Evolutionary conservation across 495 filamentous ascomycete species (phyloP).

Genomic region (Talaromyces trachyspermus): DNA sequence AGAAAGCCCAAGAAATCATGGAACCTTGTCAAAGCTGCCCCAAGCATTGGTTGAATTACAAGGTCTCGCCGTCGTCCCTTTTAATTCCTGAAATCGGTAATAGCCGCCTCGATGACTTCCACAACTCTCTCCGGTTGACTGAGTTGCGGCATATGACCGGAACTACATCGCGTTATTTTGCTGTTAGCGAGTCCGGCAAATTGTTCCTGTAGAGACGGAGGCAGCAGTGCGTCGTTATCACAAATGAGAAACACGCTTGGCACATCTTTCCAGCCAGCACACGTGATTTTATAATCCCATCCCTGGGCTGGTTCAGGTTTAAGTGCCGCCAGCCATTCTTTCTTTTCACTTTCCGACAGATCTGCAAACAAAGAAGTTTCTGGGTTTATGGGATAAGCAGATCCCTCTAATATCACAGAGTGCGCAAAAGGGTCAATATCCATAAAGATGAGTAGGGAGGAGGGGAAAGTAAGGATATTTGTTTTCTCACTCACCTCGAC

Average conservation of each 20-base stretch:
- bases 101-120: slow-evolving; percentile 12
- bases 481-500: slow-evolving; percentile 11
- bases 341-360: slow-evolving; percentile 7
- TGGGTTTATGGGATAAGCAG: slow-evolving; percentile 4
- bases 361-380: slow-evolving; percentile 14
- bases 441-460: background rate
- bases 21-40: too few species aligned
- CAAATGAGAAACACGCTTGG: slow-evolving; percentile 24
- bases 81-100: background rate
- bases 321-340: slow-evolving; percentile 14
- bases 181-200: slow-evolving; percentile 18
- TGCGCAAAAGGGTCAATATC: too few species aligned
- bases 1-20: too few species aligned
- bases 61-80: too few species aligned
- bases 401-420: background rate
- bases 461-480: too few species aligned
- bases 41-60: too few species aligned
- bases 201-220: slow-evolving; percentile 13
- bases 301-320: slow-evolving; percentile 12
- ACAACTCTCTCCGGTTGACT: slow-evolving; percentile 20
- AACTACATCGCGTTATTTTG: slow-evolving; percentile 16
- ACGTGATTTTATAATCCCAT: slow-evolving; percentile 17
- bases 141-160: slow-evolving; percentile 24
- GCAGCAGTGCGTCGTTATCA: slow-evolving; percentile 17
- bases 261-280: slow-evolving; percentile 23